Conservation (phyloP, 2,329 filamentous ascomycete genomes). For the Ceratocystiopsis brevicomis region DNA sequence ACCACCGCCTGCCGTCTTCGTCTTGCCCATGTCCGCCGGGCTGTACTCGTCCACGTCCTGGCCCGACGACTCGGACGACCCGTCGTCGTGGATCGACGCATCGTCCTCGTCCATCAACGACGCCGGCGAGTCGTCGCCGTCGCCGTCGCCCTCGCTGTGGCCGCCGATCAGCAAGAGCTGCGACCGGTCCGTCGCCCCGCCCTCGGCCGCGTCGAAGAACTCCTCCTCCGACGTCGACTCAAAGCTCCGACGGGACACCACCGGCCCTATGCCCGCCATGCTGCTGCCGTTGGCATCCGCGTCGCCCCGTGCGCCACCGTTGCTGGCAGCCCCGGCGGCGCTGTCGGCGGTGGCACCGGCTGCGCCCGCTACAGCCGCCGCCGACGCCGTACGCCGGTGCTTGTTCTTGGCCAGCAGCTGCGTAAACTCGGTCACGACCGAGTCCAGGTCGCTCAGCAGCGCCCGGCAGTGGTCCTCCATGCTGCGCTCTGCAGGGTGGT, state of each 20-base stretch:
- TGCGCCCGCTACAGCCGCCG: slow-evolving; percentile 23
- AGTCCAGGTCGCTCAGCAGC: slow-evolving; percentile 68
- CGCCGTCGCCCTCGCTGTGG: slow-evolving; percentile 6
- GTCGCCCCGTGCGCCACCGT: no score
- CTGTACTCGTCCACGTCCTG: slow-evolving; percentile 36
- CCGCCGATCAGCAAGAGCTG: slow-evolving; percentile 12
- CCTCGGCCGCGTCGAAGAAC: slow-evolving; percentile 84
- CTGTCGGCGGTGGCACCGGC: slow-evolving; percentile 41
- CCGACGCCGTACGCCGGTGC: slow-evolving; percentile 43
- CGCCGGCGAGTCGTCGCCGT: slow-evolving; percentile 20
- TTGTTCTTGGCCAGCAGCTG: slow-evolving; percentile 61
- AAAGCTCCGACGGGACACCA: slow-evolving; percentile 38
- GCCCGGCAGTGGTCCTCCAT: slow-evolving; percentile 70
- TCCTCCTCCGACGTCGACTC: slow-evolving; percentile 71
- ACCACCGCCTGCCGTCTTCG: slow-evolving; percentile 6
- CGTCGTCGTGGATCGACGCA: slow-evolving; percentile 37
- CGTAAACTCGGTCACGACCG: slow-evolving; percentile 67
- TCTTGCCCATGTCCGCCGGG: slow-evolving; percentile 1
- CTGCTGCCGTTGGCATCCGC: not conserved
- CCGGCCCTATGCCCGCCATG: slow-evolving; percentile 13
- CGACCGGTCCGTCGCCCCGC: slow-evolving; percentile 15
- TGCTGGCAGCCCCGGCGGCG: slow-evolving; percentile 22
- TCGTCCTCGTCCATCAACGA: slow-evolving; percentile 36
- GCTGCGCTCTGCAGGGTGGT: slow-evolving; percentile 32
- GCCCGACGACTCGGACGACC: slow-evolving; percentile 41